Evolutionary conservation across 176 grass and related monocot species (phyloP).

Genomic region (Typha latifolia): DNA sequence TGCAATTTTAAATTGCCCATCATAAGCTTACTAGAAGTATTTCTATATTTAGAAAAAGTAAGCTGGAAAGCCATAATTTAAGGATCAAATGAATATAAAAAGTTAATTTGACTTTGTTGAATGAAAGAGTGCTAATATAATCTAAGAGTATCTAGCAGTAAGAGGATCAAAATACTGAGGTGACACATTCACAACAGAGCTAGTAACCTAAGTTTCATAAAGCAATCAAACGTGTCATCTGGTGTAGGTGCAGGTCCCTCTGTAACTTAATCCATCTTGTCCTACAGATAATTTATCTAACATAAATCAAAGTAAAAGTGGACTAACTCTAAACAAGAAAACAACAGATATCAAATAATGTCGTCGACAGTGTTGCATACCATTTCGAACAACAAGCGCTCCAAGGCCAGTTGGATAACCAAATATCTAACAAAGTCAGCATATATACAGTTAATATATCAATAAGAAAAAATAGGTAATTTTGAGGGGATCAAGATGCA

Average conservation of each 20-base stretch:
- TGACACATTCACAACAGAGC: neutral
- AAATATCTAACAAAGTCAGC: slow-evolving; percentile 66
- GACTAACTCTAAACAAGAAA: no score
- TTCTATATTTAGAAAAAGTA: no score
- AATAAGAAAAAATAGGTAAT: slow-evolving; percentile 12
- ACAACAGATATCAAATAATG: neutral
- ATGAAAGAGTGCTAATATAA: neutral
- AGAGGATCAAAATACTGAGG: neutral
- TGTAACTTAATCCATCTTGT: slow-evolving; percentile 4
- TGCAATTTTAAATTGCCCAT: no score
- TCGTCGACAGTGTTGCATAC: slow-evolving; percentile 25
- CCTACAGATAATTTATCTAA: neutral
- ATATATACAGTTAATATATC: slow-evolving; percentile 25
- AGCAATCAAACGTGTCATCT: no score
- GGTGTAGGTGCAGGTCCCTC: no score
- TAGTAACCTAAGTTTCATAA: no score
- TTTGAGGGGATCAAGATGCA: slow-evolving; percentile 8
- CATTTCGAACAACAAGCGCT: slow-evolving; percentile 80
- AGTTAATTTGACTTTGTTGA: neutral
- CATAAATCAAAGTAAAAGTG: neutral
- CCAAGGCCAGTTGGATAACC: slow-evolving; percentile 97
- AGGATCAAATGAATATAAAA: neutral
- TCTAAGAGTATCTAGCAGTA: neutral
- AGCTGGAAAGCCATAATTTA: neutral
- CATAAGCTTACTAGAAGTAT: no score